Percentiles rank a stretch among this genome's conserved stretches.
phyloP scores from a whole-genome alignment of 306 rosid genomes.

The Castanopsis chinensis region DNA sequence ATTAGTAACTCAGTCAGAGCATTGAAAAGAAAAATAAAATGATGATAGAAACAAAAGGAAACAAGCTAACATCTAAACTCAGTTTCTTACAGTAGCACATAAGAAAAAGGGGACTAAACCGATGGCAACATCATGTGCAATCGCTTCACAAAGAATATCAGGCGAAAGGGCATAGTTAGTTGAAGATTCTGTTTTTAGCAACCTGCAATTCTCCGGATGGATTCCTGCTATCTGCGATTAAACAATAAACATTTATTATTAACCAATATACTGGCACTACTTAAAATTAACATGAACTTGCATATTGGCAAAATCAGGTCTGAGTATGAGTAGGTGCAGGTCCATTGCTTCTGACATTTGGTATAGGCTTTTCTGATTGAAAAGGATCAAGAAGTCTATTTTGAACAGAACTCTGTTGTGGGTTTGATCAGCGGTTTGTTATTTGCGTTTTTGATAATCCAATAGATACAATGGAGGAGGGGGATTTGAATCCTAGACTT shows the following conservation, averaged over 20 bases:
- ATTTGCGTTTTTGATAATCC: no score
- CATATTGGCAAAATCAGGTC: no score
- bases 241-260: conserved; percentile 14
- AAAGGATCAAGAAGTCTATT: no score
- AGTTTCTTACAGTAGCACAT: conserved; percentile 77
- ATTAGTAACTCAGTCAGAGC: neutral
- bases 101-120: conserved; percentile 87
- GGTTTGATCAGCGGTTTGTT: no score
- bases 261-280: neutral
- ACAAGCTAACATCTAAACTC: conserved; percentile 13
- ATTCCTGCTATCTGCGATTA: conserved; percentile 76
- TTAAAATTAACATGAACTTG: neutral
- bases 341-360: no score
- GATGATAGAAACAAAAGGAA: conserved; percentile 3
- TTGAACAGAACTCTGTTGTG: no score
- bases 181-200: conserved; percentile 64
- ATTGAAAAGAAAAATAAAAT: conserved; percentile 2
- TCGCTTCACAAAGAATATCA: conserved; percentile 56
- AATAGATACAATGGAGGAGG: no score
- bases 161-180: conserved; percentile 76
- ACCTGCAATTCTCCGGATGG: conserved; percentile 78
- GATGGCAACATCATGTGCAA: conserved; percentile 56
- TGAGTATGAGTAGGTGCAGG: no score
- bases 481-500: no score
- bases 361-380: no score